Evolutionary conservation across 805 yeast species (phyloP), one percentile per base, ranked within the genome.

Genomic region (Alloascoidea hylecoeti): DNA sequence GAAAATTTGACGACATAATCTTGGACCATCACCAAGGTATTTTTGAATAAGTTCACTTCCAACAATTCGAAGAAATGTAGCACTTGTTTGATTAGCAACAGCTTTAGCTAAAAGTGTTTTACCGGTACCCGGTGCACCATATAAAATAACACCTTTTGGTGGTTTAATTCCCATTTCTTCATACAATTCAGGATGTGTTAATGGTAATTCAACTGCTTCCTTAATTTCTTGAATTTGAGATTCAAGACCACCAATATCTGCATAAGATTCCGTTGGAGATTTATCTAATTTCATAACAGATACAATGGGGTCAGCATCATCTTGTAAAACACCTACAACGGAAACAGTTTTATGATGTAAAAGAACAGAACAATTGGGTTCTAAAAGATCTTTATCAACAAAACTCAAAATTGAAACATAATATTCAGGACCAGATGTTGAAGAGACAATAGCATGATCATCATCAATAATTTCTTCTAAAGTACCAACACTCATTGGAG

Each of bases 81-180:
- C 97, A 44, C 92, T 78, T 1, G 98, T 92, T 54, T 92, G 96
- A 59, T 92, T 89, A 3, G 98, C 98, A 36, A 92, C 98, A 0
- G 98, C 98, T 58, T 88, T 89, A 12, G 97, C 97, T 48, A 89
- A 71, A 97, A 92, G 88, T 16, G 99, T 92, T 60, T 92, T 92
- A 52, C 99, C 99, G 1, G 98, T 92, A 57, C 99, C 99, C 36
- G 99, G 99, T 6, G 98, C 97, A n/a, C 99, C 99, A 60, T 92
- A 92, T 43, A 92, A 66, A 48, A 92, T 63, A 18, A 92, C 98
- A 51, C 99, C 99, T 48, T 97, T 77, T 45, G 99, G 99, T 15
- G 98, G 98, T 52, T 92, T 97, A 46, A 92, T 88, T 62, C 99
- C 99, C 53, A 92, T 92, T 61, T 92, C 97, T 53, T 84, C 81